Evolutionary conservation across 2,329 filamentous ascomycete genomes (phyloP).

Genomic region (Sphaerulina musiva): DNA sequence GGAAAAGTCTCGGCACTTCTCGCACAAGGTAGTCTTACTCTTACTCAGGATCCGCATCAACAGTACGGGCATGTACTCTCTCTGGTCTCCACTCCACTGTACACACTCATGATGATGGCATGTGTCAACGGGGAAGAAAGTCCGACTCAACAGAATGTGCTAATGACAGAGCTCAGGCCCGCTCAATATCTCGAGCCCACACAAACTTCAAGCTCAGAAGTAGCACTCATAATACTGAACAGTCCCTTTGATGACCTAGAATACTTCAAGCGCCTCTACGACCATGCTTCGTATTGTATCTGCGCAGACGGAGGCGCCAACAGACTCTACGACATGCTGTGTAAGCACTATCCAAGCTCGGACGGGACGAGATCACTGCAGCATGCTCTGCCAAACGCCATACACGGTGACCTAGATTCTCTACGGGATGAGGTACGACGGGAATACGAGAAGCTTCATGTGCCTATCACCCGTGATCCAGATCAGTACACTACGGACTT

Average conservation of each 20-base stretch:
- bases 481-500: slow-evolving; percentile 91
- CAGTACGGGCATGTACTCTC: background rate
- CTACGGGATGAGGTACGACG: slow-evolving; percentile 54
- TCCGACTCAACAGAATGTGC: background rate
- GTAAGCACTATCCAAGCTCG: slow-evolving; percentile 18
- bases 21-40: no score
- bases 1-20: no score
- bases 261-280: slow-evolving; percentile 44
- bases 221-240: slow-evolving; percentile 54
- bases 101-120: background rate
- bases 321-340: slow-evolving; percentile 53
- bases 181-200: slow-evolving; percentile 21
- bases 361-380: slow-evolving; percentile 21
- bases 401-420: slow-evolving; percentile 91
- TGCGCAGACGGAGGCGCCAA: slow-evolving; percentile 93
- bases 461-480: slow-evolving; percentile 61
- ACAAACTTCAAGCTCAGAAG: background rate
- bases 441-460: slow-evolving; percentile 59
- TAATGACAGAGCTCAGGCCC: slow-evolving; percentile 16
- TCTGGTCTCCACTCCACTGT: background rate
- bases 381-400: slow-evolving; percentile 46
- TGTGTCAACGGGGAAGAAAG: background rate
- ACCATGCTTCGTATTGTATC: slow-evolving; percentile 56
- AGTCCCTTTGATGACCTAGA: slow-evolving; percentile 52
- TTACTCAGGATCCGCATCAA: no score